Evolutionary conservation across 2,329 filamentous ascomycete species (phyloP).

Genomic region (Aspergillus ochraceoroseus): DNA sequence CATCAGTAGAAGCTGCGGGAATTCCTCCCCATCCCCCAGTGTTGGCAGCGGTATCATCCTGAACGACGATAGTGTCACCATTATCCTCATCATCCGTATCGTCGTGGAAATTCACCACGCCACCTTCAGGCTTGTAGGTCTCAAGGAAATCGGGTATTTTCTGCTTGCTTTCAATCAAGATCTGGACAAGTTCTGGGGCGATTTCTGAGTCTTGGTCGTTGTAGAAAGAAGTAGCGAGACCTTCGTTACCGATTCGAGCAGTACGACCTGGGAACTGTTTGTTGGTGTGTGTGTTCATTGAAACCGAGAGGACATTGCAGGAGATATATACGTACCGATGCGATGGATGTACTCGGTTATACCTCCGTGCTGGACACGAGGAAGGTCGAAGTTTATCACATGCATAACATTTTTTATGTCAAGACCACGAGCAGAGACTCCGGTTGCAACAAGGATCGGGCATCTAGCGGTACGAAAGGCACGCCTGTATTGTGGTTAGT

Average conservation of each 20-base stretch:
- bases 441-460: constrained; percentile 81
- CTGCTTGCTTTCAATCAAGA: constrained; percentile 74
- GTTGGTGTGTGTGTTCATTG: neutral
- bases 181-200: constrained; percentile 68
- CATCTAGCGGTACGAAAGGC: constrained; percentile 69
- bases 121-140: constrained; percentile 46
- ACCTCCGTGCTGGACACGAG: constrained; percentile 68
- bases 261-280: constrained; percentile 76
- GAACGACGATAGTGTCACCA: constrained; percentile 15
- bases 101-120: constrained; percentile 49
- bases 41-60: too few species aligned
- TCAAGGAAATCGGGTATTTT: constrained; percentile 76
- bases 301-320: constrained; percentile 1
- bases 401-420: constrained; percentile 83
- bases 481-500: constrained; percentile 46
- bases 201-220: constrained; percentile 68
- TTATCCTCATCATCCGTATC: constrained; percentile 46
- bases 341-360: constrained; percentile 93
- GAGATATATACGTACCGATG: constrained; percentile 61
- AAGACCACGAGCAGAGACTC: constrained; percentile 79
- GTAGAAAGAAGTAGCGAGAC: constrained; percentile 84
- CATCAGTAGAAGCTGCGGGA: constrained; percentile 13
- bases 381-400: constrained; percentile 90
- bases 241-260: constrained; percentile 82
- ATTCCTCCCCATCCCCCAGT: constrained; percentile 19